Base-by-base conservation (phyloP, 2,329 filamentous ascomycete genomes). In the Coniochaeta ligniaria region DNA sequence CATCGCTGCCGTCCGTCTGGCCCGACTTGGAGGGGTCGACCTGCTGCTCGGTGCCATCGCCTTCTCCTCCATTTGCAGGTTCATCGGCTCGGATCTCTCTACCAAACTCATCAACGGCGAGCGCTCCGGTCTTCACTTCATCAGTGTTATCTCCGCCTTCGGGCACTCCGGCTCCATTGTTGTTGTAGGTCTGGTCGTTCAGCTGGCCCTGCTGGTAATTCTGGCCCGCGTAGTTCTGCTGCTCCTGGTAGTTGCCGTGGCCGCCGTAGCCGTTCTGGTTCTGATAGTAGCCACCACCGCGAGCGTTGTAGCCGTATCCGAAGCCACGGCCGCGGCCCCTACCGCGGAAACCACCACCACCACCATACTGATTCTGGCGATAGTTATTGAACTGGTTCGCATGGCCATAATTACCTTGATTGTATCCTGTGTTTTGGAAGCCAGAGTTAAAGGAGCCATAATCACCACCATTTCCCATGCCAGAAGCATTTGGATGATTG, bases 391-490 rank as follows among this genome's bases (percentile, higher is more conserved):
- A 87, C 76, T 88, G 76, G 78, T 85, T 85, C 76, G 90, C 79
- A 76, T 87, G 85, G 77, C 87, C 87, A 86, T 89, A 92, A 83
- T 91, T 91, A 87, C 88, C 89, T 86, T 88, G 86, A 84, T 87
- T 89, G 84, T 81, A 88, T 80, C 84, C 89, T 87, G 87, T 88
- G 47, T 52, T 52, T 76, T 83, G 83, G 81, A 84, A 91, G 79
- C 87, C 87, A 82, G 86, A 82, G 82, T 89, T 89, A 85, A 88
- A 87, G 79, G 84, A 83, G 79, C 88, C 88, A 86, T 84, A 91
- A 79, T 91, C 88, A 90, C 87, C 88, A 90, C 87, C 86, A 82
- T 83, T 82, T 78, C 86, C 87, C 84, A 90, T 90, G 82, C 86
- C 86, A 83, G 85, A 83, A 84, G 86, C 86, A 90, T 86, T 91